Percentiles rank a stretch among this genome's conserved stretches.
Evolutionary conservation across 2,329 filamentous ascomycete species (phyloP).

Genomic region (Cylindrodendrum hubeiense): DNA sequence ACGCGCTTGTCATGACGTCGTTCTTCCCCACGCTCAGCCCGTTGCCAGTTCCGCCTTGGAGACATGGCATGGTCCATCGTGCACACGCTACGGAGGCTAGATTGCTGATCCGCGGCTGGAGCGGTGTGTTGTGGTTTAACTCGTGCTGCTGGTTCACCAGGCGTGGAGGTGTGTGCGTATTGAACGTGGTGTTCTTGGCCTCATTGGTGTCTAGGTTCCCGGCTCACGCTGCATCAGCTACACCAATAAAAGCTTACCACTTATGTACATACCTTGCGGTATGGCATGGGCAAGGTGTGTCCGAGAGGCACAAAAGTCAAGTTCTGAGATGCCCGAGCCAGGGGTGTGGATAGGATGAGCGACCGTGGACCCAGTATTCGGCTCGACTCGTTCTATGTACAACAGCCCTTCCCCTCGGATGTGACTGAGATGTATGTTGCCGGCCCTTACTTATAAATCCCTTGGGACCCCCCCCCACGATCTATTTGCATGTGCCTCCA

Average conservation of each 20-base stretch:
- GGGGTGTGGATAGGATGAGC: constrained; percentile 30
- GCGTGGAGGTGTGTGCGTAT: constrained; percentile 4
- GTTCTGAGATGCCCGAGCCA: constrained; percentile 25
- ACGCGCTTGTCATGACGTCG: constrained; percentile 40
- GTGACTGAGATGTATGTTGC: constrained; percentile 10
- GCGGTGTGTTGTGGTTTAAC: constrained; percentile 17
- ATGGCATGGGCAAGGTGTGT: constrained; percentile 12
- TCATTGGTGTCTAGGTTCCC: constrained; percentile 1
- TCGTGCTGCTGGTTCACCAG: neutral
- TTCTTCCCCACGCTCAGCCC: constrained; percentile 37
- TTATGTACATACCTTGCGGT: constrained; percentile 11
- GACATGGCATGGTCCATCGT: constrained; percentile 9
- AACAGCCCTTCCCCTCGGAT: constrained; percentile 20
- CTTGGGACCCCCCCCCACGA: constrained; percentile 15
- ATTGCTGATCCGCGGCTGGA: constrained; percentile 22
- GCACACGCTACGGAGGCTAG: constrained; percentile 26
- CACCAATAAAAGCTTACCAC: constrained; percentile 10
- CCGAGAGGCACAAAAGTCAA: constrained; percentile 17
- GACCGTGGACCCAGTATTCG: constrained; percentile 31
- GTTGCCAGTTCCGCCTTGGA: neutral
- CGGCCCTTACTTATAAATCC: constrained; percentile 30
- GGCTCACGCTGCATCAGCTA: neutral
- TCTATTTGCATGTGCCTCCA: constrained; percentile 11
- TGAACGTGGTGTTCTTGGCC: constrained; percentile 1
- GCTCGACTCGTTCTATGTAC: constrained; percentile 36